Conservation (phyloP, 805 yeast species). For the Metschnikowia shivogae region DNA sequence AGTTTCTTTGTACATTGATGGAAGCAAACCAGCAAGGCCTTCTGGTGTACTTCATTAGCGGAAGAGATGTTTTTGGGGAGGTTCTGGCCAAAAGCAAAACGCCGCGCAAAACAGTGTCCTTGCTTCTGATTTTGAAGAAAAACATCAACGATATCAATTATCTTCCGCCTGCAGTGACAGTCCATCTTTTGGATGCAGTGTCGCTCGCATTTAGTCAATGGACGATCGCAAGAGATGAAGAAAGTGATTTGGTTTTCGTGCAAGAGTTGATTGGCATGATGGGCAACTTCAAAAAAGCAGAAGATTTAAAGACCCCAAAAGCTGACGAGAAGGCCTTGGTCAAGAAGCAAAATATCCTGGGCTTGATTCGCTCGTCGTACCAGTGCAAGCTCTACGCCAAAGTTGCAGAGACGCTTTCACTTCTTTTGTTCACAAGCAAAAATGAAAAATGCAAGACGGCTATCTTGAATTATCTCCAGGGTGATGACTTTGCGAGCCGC, state of each 20-base stretch:
- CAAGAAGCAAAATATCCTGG: no score
- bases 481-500: constrained; percentile 31
- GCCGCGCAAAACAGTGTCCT: constrained; percentile 27
- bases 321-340: no score
- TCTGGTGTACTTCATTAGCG: constrained; percentile 64
- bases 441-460: constrained; percentile 36
- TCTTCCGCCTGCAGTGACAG: constrained; percentile 60
- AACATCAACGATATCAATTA: constrained; percentile 49
- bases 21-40: constrained; percentile 74
- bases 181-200: constrained; percentile 67
- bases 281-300: constrained; percentile 12
- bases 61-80: constrained; percentile 46
- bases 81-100: constrained; percentile 1
- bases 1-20: constrained; percentile 64
- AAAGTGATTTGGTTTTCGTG: constrained; percentile 46
- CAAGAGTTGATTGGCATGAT: constrained; percentile 33
- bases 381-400: constrained; percentile 58
- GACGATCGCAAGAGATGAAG: constrained; percentile 57
- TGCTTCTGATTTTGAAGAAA: constrained; percentile 52
- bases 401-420: constrained; percentile 71
- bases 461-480: constrained; percentile 41
- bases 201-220: constrained; percentile 74
- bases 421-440: constrained; percentile 59
- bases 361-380: constrained; percentile 34
- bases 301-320: no score